Evolutionary conservation across 106 monocot genomes (phyloP).

Genomic region (Apostasia ramifera): DNA sequence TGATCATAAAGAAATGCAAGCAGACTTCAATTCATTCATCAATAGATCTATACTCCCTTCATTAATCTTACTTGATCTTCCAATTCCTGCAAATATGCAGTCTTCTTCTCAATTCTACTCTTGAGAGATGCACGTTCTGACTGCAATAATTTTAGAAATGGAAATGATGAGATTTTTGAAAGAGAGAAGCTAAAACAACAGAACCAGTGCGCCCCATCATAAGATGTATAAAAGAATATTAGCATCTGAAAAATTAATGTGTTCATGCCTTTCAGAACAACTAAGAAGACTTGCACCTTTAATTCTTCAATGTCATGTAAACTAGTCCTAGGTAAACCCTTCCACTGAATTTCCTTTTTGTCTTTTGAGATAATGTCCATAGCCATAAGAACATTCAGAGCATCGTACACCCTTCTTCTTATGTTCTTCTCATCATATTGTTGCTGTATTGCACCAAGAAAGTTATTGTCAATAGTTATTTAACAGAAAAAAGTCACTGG

Average conservation of each 20-base stretch:
- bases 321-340: conserved; percentile 87
- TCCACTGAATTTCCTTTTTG: conserved; percentile 98
- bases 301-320: conserved; percentile 81
- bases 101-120: conserved; percentile 66
- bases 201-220: not conserved
- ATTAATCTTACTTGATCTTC: conserved; percentile 69
- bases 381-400: conserved; percentile 90
- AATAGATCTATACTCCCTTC: too few species aligned
- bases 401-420: conserved; percentile 90
- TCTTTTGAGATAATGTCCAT: conserved; percentile 97
- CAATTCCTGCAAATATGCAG: conserved; percentile 72
- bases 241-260: too few species aligned
- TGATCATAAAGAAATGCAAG: too few species aligned
- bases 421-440: conserved; percentile 98
- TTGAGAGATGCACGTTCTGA: conserved; percentile 53
- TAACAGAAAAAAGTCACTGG: not conserved
- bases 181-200: not conserved
- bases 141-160: conserved; percentile 21
- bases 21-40: too few species aligned
- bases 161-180: not conserved
- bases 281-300: conserved; percentile 37
- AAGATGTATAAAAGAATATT: too few species aligned
- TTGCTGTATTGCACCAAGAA: conserved; percentile 36
- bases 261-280: too few species aligned
- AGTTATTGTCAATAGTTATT: not conserved